Base-by-base conservation (phyloP, 352 stramenopile species). In the Phytophthora niederhauseri region DNA sequence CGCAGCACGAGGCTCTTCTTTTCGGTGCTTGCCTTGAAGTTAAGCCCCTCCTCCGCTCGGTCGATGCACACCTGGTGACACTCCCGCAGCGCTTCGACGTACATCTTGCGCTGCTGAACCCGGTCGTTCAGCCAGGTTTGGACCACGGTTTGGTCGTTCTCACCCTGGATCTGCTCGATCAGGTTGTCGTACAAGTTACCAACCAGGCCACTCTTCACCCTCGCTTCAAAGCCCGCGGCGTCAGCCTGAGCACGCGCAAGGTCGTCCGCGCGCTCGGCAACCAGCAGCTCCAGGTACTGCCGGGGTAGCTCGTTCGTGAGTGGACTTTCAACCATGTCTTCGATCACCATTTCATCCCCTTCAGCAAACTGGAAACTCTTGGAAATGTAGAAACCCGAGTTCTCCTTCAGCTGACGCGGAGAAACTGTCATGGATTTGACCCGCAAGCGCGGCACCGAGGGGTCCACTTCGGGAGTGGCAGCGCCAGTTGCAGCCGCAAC, bases 141-240 rank as follows among this genome's bases (percentile, higher is more conserved):
- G 26, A 91, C 82, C 19, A 94, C 74, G 0, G 77, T 82, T 38
- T 92, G 83, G 22, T 92, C 82, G 54, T 93, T 93, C 61, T 93
- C 85, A 14, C 82, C 82, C 66, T 89, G 87, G 43, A 96, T 94
- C 62, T 96, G 88, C 60, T 96, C 86, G 31, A 96, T 96, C 36
- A 94, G 69, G 52, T 94, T 94, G 77, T 93, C 85, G 60, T 92
- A 95, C 8, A 90, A 48, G 30, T 81, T 81, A 20, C 70, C 76
- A 17, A 89, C 69, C 41, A 94, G 64, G 14, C 84, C 87, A 36
- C 70, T 88, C 48, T 87, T 90, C 62, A 81, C 85, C 59, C 82
- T 88, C 6, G 87, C 76, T 24, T 92, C 83, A 62, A 89, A 95
- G 14, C 55, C 77, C 11, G 56, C 58, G 9, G 90, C 74, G 52